These are phyloP conservation scores for Alternaria conjuncta DNA, from an alignment of 2,329 filamentous ascomycete genomes.

Conservation along the genomic window DNA sequence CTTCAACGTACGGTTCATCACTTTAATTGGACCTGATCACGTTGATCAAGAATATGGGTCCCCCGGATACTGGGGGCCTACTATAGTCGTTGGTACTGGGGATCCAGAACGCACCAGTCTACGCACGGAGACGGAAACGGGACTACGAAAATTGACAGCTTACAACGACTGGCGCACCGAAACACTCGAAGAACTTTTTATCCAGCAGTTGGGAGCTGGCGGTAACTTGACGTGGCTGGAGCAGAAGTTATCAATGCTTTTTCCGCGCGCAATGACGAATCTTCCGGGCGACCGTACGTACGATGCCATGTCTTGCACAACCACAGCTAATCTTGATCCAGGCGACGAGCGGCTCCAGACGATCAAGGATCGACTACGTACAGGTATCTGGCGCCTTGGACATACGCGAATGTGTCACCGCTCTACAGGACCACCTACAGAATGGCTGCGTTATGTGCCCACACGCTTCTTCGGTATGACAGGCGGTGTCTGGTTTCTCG, in stretches of 20 bases:
- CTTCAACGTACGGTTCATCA: not conserved
- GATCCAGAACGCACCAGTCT: not conserved
- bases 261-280: not conserved
- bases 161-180: not conserved
- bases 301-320: not conserved
- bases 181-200: not conserved
- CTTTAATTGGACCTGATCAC: not conserved
- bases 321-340: not conserved
- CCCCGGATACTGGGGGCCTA: no score
- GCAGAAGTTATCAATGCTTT: not conserved
- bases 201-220: not conserved
- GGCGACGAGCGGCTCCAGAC: not conserved
- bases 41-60: not conserved
- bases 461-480: not conserved
- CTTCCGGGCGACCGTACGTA: not conserved
- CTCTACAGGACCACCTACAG: not conserved
- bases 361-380: not conserved
- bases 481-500: not conserved
- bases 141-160: not conserved
- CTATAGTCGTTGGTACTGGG: not conserved
- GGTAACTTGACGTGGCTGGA: not conserved
- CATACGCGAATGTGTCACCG: not conserved
- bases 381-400: not conserved
- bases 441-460: not conserved
- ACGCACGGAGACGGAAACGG: not conserved